A percentile compares a stretch with the other conserved stretches of the same genome.
Conservation (phyloP, 1,284 basidiomycete species). For the Apiotrichum sp. region DNA sequence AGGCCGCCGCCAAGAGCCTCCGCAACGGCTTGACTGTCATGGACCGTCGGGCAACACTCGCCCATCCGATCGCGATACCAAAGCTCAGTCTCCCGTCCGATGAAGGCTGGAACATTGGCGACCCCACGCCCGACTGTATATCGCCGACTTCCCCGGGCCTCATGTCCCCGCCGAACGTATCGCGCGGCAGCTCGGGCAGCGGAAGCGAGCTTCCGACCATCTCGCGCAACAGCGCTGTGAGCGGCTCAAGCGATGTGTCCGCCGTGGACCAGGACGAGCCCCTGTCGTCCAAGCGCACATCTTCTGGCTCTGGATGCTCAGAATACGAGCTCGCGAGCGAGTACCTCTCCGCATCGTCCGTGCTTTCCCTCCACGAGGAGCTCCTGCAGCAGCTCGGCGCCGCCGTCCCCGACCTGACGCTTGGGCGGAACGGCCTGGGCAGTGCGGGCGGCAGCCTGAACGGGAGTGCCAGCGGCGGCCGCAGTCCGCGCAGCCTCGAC, state of each 20-base stretch:
- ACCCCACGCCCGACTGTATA: background rate
- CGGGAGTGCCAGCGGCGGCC: background rate
- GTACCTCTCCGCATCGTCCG: constrained; percentile 11
- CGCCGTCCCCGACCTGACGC: background rate
- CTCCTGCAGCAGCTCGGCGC: constrained; percentile 5
- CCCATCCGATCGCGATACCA: constrained; percentile 13
- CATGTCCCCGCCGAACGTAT: constrained; percentile 45
- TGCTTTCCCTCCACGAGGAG: constrained; percentile 7
- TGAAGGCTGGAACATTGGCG: background rate
- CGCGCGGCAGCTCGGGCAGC: constrained; percentile 29
- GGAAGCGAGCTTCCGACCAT: constrained; percentile 1
- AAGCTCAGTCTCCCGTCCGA: constrained; percentile 8
- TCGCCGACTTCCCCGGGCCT: constrained; percentile 17
- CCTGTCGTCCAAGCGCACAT: constrained; percentile 1
- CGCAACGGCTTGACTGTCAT: constrained; percentile 22
- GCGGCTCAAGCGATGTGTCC: background rate
- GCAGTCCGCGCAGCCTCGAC: background rate
- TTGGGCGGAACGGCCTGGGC: background rate
- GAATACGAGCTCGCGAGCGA: constrained; percentile 17
- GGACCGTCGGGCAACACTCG: constrained; percentile 26
- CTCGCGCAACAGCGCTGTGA: background rate
- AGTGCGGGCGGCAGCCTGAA: too few species aligned
- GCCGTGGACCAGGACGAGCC: background rate
- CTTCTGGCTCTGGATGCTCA: constrained; percentile 4
- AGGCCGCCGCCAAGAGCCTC: constrained; percentile 57